Evolutionary conservation across 192 early-diverging fungal species (phyloP).

Genomic region (Anaeromyces robustus): DNA sequence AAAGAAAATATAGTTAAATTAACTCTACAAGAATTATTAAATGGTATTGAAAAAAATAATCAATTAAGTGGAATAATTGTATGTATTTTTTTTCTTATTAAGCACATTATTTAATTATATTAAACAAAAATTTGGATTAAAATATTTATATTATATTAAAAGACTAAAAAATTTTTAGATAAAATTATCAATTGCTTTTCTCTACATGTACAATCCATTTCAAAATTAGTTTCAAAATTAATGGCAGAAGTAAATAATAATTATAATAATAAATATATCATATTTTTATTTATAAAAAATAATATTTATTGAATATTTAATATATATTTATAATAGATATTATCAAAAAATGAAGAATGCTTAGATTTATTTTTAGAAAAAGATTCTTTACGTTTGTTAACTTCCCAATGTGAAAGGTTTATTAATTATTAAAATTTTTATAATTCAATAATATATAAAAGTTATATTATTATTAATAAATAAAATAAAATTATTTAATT

Average conservation of each 20-base stretch:
- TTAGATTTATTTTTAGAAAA: neutral
- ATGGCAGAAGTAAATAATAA: neutral
- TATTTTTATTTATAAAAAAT: too few species aligned
- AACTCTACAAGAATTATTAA: neutral
- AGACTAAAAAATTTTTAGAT: neutral
- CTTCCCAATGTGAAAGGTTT: neutral
- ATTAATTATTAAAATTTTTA: too few species aligned
- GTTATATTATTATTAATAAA: too few species aligned
- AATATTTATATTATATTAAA: neutral
- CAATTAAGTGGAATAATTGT: neutral
- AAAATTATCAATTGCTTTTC: neutral
- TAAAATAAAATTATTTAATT: too few species aligned
- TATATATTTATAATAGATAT: neutral
- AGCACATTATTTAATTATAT: too few species aligned
- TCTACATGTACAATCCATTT: neutral
- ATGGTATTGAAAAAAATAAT: neutral
- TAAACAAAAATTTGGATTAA: too few species aligned
- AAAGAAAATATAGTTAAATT: neutral
- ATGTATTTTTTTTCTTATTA: neutral
- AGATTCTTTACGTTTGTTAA: neutral
- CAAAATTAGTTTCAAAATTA: neutral
- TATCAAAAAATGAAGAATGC: neutral
- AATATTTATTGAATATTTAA: too few species aligned
- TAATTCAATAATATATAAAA: too few species aligned
- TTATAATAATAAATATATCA: neutral